Percentiles rank a stretch among this genome's conserved stretches.
Conservation (phyloP, 768 basidiomycete species). For the Dictyophora rubrovolvata region DNA sequence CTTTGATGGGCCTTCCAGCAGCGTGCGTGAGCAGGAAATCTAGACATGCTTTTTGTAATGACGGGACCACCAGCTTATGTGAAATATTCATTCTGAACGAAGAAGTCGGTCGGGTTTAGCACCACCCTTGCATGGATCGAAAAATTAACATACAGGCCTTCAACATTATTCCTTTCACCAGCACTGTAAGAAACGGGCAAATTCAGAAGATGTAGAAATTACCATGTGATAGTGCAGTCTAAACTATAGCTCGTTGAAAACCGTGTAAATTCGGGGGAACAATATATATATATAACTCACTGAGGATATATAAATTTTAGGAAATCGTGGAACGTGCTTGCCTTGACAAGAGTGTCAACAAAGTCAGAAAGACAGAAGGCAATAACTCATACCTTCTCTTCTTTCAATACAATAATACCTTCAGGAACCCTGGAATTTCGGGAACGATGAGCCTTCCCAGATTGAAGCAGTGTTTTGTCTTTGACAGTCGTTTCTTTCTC, state of each 20-base stretch:
- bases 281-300: slow-evolving; percentile 41
- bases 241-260: slow-evolving; percentile 34
- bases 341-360: slow-evolving; percentile 27
- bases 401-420: slow-evolving; percentile 81
- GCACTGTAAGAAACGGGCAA: slow-evolving; percentile 4
- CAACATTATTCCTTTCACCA: slow-evolving; percentile 57
- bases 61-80: slow-evolving; percentile 76
- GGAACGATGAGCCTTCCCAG: slow-evolving; percentile 3
- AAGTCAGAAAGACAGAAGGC: not conserved
- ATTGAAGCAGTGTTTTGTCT: not conserved
- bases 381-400: slow-evolving; percentile 60
- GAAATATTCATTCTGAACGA: slow-evolving; percentile 61
- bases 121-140: not conserved
- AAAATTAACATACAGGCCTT: slow-evolving; percentile 40
- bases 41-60: slow-evolving; percentile 73
- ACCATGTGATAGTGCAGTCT: slow-evolving; percentile 88
- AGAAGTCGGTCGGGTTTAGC: not conserved
- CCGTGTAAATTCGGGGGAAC: not conserved
- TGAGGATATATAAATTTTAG: slow-evolving; percentile 90
- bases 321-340: slow-evolving; percentile 86
- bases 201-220: not conserved
- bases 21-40: slow-evolving; percentile 87
- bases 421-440: slow-evolving; percentile 43
- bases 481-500: slow-evolving; percentile 10
- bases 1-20: slow-evolving; percentile 86